Conservation (phyloP, 2,329 filamentous ascomycete species). For the Paracorniculantispora psalliotae region DNA sequence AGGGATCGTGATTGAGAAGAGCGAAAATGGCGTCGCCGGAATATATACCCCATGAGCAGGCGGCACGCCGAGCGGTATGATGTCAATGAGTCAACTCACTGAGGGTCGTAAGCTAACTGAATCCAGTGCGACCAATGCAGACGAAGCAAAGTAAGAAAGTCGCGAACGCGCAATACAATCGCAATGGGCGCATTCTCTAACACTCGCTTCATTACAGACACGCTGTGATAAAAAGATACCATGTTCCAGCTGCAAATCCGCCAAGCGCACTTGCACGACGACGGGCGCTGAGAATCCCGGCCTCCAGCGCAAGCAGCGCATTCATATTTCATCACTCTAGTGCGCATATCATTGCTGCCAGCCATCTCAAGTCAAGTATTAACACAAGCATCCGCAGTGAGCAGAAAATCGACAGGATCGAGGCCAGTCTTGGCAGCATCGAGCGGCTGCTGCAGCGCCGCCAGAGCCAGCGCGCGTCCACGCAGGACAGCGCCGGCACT, state of each 20-base stretch:
- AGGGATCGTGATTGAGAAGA: not conserved
- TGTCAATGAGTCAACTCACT: not conserved
- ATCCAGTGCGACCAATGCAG: conserved; percentile 31
- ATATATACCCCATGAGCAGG: conserved; percentile 4
- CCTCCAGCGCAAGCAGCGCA: conserved; percentile 50
- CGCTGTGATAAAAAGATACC: conserved; percentile 55
- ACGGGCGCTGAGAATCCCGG: conserved; percentile 50
- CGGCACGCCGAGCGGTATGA: conserved; percentile 11
- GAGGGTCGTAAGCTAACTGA: not conserved
- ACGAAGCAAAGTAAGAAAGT: conserved; percentile 20
- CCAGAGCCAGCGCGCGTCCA: conserved; percentile 28
- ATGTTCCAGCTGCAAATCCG: conserved; percentile 53
- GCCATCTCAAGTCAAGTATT: not conserved
- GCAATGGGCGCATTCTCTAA: too few species aligned
- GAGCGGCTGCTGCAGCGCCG: conserved; percentile 38
- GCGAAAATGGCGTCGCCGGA: conserved; percentile 1
- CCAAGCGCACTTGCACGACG: conserved; percentile 50
- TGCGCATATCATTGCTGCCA: conserved; percentile 29
- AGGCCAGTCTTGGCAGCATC: conserved; percentile 40
- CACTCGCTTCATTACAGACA: too few species aligned
- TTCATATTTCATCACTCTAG: conserved; percentile 58
- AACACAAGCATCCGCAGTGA: conserved; percentile 34
- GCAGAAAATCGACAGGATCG: conserved; percentile 47
- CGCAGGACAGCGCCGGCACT: conserved; percentile 43
- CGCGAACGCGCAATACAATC: too few species aligned